Evolutionary conservation across 495 filamentous ascomycete species (phyloP), one percentile per base, ranked within the genome.

Genomic region (Darksidea phi): DNA sequence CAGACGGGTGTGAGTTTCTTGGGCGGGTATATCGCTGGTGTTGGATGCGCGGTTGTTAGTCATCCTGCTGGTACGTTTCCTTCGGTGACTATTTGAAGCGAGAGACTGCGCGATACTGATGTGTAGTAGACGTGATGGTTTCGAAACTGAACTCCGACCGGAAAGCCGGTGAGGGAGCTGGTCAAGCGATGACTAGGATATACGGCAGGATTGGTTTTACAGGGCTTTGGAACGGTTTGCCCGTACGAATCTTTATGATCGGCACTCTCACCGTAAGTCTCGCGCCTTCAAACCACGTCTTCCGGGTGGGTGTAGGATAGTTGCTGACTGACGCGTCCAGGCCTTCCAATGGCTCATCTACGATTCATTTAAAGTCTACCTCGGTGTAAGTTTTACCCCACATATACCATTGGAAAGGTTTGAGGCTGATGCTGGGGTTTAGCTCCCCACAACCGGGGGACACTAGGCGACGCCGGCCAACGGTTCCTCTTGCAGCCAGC

Each of bases 261-360:
- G 79, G 83, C 24, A 82, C 80, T 21, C 50, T 64, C n/a, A 69
- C 59, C 6, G 64, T 67, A 54, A 48, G 64, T 47, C 21, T 20
- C 26, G 20, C 37, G 0, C 8, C 13, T 10, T 6, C 28, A 3
- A 10, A 32, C n/a, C n/a, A n/a, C n/a, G n/a, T n/a, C n/a, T n/a
- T n/a, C n/a, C n/a, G 28, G 28, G 28, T 32, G 28, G 11, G 6
- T 48, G 11, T 38, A 54, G 56, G 67, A 67, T 11, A 70, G 53
- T 20, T 65, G 12, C 50, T 86, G 68, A 86, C 84, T 60, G 28
- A 57, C 1, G 54, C 43, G 42, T 23, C 11, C 20, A 67, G 34
- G 86, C 84, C n/a, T 88, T 87, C 75, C 86, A 89, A 71, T 89
- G 86, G 86, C 73, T 89, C 57, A 87, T 89, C 59, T 89, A 89